A percentile compares a stretch with the other conserved stretches of the same genome.
Conservation (phyloP, 2,329 filamentous ascomycete genomes). For the Ophiocordyceps camponoti-floridani region DNA sequence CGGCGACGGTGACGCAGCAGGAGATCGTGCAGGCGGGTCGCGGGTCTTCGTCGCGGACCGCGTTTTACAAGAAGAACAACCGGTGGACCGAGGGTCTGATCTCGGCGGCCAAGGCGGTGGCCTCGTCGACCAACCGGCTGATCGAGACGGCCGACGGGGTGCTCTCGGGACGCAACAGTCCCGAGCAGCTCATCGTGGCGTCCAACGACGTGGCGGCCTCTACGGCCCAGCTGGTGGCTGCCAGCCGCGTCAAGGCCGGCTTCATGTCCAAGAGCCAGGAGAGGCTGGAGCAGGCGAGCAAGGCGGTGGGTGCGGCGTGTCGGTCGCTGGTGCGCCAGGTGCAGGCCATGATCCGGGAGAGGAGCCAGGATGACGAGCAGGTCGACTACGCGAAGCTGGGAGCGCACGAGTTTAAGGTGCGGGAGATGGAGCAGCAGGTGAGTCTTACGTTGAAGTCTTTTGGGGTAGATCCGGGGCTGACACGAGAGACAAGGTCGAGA, state of each 20-base stretch:
- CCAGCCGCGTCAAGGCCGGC: conserved; percentile 86
- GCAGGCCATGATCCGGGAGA: conserved; percentile 81
- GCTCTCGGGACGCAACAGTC: conserved; percentile 76
- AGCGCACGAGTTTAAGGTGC: conserved; percentile 92
- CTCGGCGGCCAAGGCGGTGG: conserved; percentile 91
- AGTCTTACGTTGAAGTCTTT: conserved; percentile 7
- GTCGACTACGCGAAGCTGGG: conserved; percentile 81
- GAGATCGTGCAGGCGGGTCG: conserved; percentile 92
- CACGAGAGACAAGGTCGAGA: conserved; percentile 66
- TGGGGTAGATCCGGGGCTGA: too few species aligned
- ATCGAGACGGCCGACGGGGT: conserved; percentile 98
- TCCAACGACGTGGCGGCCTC: conserved; percentile 94
- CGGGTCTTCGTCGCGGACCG: conserved; percentile 70
- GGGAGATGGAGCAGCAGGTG: conserved; percentile 99
- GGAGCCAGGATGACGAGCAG: conserved; percentile 62
- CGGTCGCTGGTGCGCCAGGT: conserved; percentile 79
- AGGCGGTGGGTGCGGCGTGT: conserved; percentile 82
- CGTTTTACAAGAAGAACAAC: conserved; percentile 99
- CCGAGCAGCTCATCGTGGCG: conserved; percentile 93
- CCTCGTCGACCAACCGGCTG: conserved; percentile 79
- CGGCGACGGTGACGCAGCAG: conserved; percentile 79
- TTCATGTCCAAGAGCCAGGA: conserved; percentile 98
- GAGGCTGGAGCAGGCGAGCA: conserved; percentile 72
- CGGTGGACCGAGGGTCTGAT: conserved; percentile 97
- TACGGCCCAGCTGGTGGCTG: conserved; percentile 90